Conservation (phyloP, 2,329 filamentous ascomycete species). For the Arachnopeziza araneosa region DNA sequence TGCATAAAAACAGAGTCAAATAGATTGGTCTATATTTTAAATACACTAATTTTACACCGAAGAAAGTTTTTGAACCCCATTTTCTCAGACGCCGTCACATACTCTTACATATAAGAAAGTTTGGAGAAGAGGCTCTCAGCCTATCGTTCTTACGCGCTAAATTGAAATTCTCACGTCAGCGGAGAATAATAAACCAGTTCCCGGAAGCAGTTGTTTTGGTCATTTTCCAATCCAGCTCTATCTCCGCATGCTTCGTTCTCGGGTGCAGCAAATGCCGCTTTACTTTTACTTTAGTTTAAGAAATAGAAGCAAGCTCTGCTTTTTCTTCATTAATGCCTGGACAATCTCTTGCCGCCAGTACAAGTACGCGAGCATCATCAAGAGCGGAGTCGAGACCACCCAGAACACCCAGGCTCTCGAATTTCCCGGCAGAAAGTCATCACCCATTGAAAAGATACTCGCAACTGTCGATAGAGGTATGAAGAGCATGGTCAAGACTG, state of each 20-base stretch:
- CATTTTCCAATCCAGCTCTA: neutral
- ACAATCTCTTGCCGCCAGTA: conserved; percentile 1
- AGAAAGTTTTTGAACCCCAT: too few relatives aligned
- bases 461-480: conserved; percentile 57
- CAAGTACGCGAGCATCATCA: conserved; percentile 39
- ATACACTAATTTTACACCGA: too few relatives aligned
- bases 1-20: too few relatives aligned
- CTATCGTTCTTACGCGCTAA: too few relatives aligned
- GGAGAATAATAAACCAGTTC: neutral
- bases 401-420: conserved; percentile 55
- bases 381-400: conserved; percentile 52
- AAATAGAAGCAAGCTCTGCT: neutral
- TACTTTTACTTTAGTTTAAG: neutral
- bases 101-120: too few relatives aligned
- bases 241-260: neutral
- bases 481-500: conserved; percentile 37
- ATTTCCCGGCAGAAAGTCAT: conserved; percentile 48
- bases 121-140: too few relatives aligned
- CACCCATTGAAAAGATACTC: conserved; percentile 60
- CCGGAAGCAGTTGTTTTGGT: neutral
- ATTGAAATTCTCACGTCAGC: neutral
- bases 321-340: neutral
- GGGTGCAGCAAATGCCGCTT: neutral
- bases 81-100: too few relatives aligned
- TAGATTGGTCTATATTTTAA: too few relatives aligned